These are phyloP conservation scores for Sporothrix pallida DNA, from an alignment of 2,329 filamentous ascomycete species.

Conservation along the genomic window DNA sequence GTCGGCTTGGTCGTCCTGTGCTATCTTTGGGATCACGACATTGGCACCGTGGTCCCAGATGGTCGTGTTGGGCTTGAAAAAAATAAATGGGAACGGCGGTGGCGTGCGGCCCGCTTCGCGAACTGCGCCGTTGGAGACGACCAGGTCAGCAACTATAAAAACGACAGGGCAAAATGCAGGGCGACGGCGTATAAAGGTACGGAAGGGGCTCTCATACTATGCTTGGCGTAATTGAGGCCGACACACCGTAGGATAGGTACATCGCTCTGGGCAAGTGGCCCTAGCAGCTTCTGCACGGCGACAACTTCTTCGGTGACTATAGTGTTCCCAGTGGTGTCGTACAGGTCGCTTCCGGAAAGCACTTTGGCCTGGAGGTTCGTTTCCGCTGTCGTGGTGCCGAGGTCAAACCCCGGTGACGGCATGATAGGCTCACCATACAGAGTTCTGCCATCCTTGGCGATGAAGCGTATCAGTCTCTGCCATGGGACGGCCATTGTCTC, in stretches of 20 bases:
- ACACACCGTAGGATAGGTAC: constrained; percentile 64
- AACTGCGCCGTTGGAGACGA: constrained; percentile 49
- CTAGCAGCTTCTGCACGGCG: constrained; percentile 52
- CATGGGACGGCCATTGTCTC: not conserved
- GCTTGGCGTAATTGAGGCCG: constrained; percentile 65
- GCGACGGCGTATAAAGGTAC: too few relatives aligned
- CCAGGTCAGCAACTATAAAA: too few relatives aligned
- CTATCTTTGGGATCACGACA: constrained; percentile 55
- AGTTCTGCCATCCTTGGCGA: not conserved
- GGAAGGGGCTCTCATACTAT: too few relatives aligned
- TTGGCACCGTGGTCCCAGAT: constrained; percentile 47
- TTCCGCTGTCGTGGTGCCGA: constrained; percentile 2
- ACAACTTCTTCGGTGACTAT: not conserved
- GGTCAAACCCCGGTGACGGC: constrained; percentile 5
- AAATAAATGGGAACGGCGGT: constrained; percentile 60
- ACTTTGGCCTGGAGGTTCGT: constrained; percentile 8
- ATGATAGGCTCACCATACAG: not conserved
- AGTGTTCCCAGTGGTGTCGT: not conserved
- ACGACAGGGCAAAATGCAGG: too few relatives aligned
- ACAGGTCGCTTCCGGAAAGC: not conserved
- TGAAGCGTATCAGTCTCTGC: constrained; percentile 26
- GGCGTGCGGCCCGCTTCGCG: constrained; percentile 51
- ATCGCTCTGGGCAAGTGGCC: constrained; percentile 56
- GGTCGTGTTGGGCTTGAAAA: constrained; percentile 56
- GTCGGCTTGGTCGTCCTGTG: constrained; percentile 45